phyloP scores from a whole-genome alignment of 2,329 filamentous ascomycete species.

The Albophoma yamanashiensis region DNA sequence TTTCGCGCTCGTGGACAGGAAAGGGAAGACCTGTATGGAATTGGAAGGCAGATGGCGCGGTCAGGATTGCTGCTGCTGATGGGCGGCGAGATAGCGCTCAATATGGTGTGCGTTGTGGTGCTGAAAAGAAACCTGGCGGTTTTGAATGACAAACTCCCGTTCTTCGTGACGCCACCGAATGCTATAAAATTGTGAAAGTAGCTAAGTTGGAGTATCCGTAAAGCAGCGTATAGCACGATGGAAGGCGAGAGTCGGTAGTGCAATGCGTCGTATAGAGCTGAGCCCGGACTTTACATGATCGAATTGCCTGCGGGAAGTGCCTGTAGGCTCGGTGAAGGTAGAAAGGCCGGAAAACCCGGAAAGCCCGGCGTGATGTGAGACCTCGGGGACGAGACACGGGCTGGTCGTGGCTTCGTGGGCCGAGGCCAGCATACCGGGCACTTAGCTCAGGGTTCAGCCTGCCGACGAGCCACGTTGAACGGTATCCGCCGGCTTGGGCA shows the following conservation, averaged over 20 bases:
- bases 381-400: not conserved
- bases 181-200: not conserved
- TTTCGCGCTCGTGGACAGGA: not conserved
- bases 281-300: not conserved
- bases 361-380: not conserved
- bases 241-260: not conserved
- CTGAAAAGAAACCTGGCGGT: not conserved
- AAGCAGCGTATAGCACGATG: too few relatives aligned
- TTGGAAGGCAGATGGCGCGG: not conserved
- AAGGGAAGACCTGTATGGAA: not conserved
- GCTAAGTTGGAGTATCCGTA: too few relatives aligned
- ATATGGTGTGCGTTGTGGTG: not conserved
- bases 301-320: not conserved
- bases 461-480: conserved; percentile 10
- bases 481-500: not conserved
- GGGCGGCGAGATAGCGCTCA: not conserved
- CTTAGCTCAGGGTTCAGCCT: not conserved
- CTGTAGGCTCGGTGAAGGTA: not conserved
- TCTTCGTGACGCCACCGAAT: not conserved
- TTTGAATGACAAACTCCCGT: not conserved
- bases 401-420: not conserved
- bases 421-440: not conserved
- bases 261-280: not conserved
- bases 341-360: not conserved
- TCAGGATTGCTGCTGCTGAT: not conserved